These are phyloP conservation scores for Mrakia gelida DNA, from an alignment of 768 basidiomycete species.

Conservation along the genomic window DNA sequence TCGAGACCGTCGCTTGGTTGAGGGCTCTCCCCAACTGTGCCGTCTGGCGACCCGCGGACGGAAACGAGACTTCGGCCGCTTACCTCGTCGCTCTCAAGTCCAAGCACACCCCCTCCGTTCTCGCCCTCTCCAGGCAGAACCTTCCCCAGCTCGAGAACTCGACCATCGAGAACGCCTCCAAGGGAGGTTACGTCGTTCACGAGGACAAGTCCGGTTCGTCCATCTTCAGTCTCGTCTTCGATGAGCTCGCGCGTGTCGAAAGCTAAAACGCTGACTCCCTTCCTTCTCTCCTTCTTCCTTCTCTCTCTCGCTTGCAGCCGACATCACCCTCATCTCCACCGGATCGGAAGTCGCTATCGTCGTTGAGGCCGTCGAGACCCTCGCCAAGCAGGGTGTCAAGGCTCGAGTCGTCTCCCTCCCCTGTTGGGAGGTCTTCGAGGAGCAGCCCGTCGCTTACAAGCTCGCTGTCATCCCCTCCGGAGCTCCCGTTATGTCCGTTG, in stretches of 20 bases:
- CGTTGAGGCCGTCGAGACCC: slow-evolving; percentile 75
- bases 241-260: not conserved
- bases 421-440: slow-evolving; percentile 57
- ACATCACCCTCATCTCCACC: slow-evolving; percentile 80
- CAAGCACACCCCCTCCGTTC: slow-evolving; percentile 71
- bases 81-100: slow-evolving; percentile 75
- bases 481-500: slow-evolving; percentile 81
- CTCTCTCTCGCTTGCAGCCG: slow-evolving; percentile 49
- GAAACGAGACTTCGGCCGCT: slow-evolving; percentile 93
- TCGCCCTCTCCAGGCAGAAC: slow-evolving; percentile 70
- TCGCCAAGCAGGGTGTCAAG: slow-evolving; percentile 71
- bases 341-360: slow-evolving; percentile 87
- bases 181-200: slow-evolving; percentile 84
- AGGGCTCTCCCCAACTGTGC: slow-evolving; percentile 86
- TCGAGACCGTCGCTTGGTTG: slow-evolving; percentile 80
- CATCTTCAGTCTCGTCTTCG: not conserved
- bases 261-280: not conserved
- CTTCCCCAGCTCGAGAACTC: slow-evolving; percentile 87
- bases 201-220: slow-evolving; percentile 55
- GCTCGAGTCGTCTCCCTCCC: slow-evolving; percentile 81
- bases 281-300: not conserved
- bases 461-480: slow-evolving; percentile 82
- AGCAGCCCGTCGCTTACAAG: slow-evolving; percentile 72
- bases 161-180: slow-evolving; percentile 71
- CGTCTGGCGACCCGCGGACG: slow-evolving; percentile 83